These are phyloP conservation scores for Irpex lacteus DNA, from an alignment of 1,284 basidiomycete species.

Conservation along the genomic window DNA sequence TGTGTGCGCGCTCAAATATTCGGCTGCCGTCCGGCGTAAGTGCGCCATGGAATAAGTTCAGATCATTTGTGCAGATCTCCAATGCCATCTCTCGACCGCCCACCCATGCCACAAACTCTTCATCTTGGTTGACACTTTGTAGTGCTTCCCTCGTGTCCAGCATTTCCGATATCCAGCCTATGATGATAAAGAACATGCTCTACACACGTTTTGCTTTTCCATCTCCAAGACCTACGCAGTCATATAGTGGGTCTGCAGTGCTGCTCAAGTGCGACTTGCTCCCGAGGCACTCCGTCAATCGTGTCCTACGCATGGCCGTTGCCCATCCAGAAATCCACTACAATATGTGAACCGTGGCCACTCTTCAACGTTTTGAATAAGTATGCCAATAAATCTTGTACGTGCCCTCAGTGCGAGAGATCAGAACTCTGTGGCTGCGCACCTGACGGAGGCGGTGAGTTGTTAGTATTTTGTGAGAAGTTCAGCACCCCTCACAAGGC, in stretches of 20 bases:
- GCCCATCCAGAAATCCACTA: background rate
- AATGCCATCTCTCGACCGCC: too few relatives aligned
- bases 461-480: background rate
- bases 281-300: background rate
- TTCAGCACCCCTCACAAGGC: too few relatives aligned
- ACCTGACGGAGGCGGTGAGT: background rate
- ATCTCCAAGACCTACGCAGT: background rate
- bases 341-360: background rate
- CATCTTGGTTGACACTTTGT: too few relatives aligned
- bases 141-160: too few relatives aligned
- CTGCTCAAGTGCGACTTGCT: background rate
- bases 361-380: background rate
- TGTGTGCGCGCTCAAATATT: too few relatives aligned
- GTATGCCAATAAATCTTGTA: background rate
- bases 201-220: background rate
- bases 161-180: background rate
- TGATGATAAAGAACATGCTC: background rate
- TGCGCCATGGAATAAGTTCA: too few relatives aligned
- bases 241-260: background rate
- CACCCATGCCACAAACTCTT: too few relatives aligned
- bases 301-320: background rate
- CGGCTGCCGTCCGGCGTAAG: too few relatives aligned
- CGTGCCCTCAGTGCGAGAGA: background rate
- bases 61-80: too few relatives aligned
- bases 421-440: background rate